Percentiles rank a stretch among this genome's conserved stretches.
Conservation (phyloP, 2,329 filamentous ascomycete genomes). For the Fusarium liriodendri region DNA sequence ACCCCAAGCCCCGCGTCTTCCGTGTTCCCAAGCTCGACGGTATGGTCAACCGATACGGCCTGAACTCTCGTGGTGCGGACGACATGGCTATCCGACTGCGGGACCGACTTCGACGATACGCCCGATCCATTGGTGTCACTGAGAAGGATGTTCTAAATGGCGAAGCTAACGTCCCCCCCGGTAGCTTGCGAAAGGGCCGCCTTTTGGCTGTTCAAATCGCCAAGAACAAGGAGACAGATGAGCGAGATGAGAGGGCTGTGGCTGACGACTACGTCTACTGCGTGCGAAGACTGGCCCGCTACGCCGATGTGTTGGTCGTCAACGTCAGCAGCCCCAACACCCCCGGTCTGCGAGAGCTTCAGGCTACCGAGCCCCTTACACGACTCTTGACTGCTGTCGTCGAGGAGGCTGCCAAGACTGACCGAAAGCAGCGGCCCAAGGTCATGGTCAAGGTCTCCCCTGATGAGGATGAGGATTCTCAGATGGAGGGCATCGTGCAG, state of each 20-base stretch:
- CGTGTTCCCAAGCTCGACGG: conserved; percentile 85
- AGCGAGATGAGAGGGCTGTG: conserved; percentile 85
- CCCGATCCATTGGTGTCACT: conserved; percentile 75
- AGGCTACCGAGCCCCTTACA: conserved; percentile 86
- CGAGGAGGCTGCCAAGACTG: conserved; percentile 74
- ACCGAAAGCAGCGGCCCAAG: conserved; percentile 72
- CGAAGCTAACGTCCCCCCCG: conserved; percentile 80
- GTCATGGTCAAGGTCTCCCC: conserved; percentile 99
- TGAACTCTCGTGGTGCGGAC: conserved; percentile 93
- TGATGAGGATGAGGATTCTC: conserved; percentile 87
- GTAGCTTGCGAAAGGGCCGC: conserved; percentile 80
- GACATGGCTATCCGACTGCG: conserved; percentile 83
- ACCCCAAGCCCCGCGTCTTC: conserved; percentile 89
- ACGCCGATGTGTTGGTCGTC: conserved; percentile 96
- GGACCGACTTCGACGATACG: conserved; percentile 81
- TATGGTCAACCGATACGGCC: conserved; percentile 94
- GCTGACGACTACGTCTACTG: conserved; percentile 88
- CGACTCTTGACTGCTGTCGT: conserved; percentile 86
- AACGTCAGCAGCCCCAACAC: conserved; percentile 98
- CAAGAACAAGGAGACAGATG: conserved; percentile 95
- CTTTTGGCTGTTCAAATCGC: conserved; percentile 92
- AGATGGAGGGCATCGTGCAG: conserved; percentile 89
- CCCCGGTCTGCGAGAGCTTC: conserved; percentile 86
- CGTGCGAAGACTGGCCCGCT: conserved; percentile 82
- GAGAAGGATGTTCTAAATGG: conserved; percentile 83